A percentile compares a stretch with the other conserved stretches of the same genome.
These are phyloP conservation scores for Melanopsichium pennsylvanicum DNA, from an alignment of 1,284 basidiomycete species.

Conservation along the genomic window DNA sequence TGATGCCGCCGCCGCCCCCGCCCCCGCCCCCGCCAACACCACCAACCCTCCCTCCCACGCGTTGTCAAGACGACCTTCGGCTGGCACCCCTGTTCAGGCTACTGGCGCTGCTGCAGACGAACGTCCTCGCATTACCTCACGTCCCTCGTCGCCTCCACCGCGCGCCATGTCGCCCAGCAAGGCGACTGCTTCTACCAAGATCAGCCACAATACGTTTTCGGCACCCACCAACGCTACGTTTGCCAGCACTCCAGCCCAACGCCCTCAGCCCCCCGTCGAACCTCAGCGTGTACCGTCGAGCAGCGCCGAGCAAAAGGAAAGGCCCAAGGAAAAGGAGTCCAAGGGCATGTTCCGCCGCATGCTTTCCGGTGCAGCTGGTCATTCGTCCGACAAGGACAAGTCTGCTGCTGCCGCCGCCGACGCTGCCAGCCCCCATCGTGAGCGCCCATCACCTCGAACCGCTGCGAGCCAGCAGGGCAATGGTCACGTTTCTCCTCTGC, in stretches of 20 bases:
- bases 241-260: not conserved
- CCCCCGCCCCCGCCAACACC: conserved; percentile 13
- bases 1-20: too few species aligned
- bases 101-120: conserved; percentile 8
- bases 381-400: conserved; percentile 12
- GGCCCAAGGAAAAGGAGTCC: conserved; percentile 54
- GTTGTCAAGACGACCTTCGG: conserved; percentile 31
- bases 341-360: conserved; percentile 61
- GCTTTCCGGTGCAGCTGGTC: conserved; percentile 48
- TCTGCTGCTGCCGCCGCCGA: not conserved
- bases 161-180: conserved; percentile 55
- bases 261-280: conserved; percentile 15
- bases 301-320: conserved; percentile 22
- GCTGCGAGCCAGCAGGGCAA: conserved; percentile 29
- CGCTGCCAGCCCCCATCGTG: conserved; percentile 22
- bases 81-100: conserved; percentile 2
- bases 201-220: conserved; percentile 40
- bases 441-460: conserved; percentile 33
- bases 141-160: conserved; percentile 49
- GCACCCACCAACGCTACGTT: conserved; percentile 13
- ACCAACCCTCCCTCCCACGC: conserved; percentile 28
- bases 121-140: conserved; percentile 5
- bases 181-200: conserved; percentile 38
- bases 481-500: conserved; percentile 45
- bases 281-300: conserved; percentile 13